Percentiles rank a stretch among this genome's conserved stretches.
Evolutionary conservation across 768 basidiomycete genomes (phyloP).

Genomic region (Suillus luteus): DNA sequence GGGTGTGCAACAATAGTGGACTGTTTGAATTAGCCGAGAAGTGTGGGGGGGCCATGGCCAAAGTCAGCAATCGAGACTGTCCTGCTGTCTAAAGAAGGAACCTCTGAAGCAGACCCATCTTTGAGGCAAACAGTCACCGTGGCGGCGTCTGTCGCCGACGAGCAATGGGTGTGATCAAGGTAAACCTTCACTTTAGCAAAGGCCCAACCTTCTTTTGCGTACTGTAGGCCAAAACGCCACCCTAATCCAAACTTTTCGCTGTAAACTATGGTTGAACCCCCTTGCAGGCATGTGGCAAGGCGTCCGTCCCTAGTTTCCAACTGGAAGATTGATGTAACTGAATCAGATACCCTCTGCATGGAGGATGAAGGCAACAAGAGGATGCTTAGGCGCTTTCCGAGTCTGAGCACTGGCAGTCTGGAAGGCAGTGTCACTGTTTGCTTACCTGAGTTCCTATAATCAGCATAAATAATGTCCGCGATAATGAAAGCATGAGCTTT

Average conservation of each 20-base stretch:
- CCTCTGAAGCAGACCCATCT: constrained; percentile 8
- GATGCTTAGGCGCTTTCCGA: neutral
- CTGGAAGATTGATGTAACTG: constrained; percentile 26
- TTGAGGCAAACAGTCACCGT: constrained; percentile 17
- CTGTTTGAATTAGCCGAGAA: constrained; percentile 27
- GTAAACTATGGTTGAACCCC: constrained; percentile 20
- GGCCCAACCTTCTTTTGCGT: neutral
- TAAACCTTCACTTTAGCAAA: neutral
- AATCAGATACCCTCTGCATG: constrained; percentile 31
- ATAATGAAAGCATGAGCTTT: no score
- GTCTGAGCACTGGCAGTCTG: neutral
- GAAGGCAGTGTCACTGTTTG: neutral
- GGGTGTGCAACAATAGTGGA: constrained; percentile 18
- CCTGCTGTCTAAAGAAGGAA: constrained; percentile 17
- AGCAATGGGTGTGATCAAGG: constrained; percentile 21
- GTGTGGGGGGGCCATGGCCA: constrained; percentile 27
- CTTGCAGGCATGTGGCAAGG: constrained; percentile 19
- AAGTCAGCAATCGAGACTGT: constrained; percentile 24
- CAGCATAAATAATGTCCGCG: no score
- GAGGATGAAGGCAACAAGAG: neutral
- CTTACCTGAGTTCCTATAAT: no score
- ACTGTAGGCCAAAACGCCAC: constrained; percentile 30
- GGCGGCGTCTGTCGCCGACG: constrained; percentile 25
- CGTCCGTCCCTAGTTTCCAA: constrained; percentile 24
- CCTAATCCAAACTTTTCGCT: constrained; percentile 30